These are phyloP conservation scores for Aspergillus japonicus DNA, from an alignment of 2,329 filamentous ascomycete genomes.

Conservation along the genomic window DNA sequence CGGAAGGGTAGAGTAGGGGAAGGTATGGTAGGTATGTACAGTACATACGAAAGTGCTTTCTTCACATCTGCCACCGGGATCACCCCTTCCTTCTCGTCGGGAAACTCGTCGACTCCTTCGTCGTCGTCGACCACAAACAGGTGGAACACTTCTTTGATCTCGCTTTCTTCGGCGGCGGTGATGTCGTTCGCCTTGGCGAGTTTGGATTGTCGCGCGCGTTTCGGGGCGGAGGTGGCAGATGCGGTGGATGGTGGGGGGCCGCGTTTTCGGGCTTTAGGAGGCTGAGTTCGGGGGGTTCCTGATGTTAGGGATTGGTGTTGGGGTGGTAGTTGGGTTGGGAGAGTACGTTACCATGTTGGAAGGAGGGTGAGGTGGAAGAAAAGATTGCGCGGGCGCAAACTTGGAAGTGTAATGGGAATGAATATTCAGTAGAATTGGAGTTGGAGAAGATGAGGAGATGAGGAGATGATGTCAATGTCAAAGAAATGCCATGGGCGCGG, in stretches of 20 bases:
- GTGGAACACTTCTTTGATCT: slow-evolving; percentile 86
- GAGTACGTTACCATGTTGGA: slow-evolving; percentile 21
- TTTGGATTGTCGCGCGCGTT: slow-evolving; percentile 67
- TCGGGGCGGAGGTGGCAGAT: slow-evolving; percentile 30
- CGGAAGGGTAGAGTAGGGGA: too few species aligned
- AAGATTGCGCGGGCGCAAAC: too few species aligned
- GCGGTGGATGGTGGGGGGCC: slow-evolving; percentile 22
- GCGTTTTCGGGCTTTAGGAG: slow-evolving; percentile 35
- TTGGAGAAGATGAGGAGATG: neutral
- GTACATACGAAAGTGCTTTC: slow-evolving; percentile 67
- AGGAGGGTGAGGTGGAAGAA: slow-evolving; percentile 6
- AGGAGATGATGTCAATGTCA: neutral
- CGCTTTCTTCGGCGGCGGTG: slow-evolving; percentile 76
- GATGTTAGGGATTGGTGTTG: neutral
- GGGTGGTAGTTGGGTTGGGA: neutral
- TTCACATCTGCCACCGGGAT: slow-evolving; percentile 67
- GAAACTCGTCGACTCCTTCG: slow-evolving; percentile 55
- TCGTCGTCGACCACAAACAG: slow-evolving; percentile 61
- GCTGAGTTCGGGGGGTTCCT: slow-evolving; percentile 21
- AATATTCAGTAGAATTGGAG: too few species aligned
- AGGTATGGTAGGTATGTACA: neutral
- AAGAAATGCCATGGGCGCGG: too few species aligned
- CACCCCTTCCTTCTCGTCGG: slow-evolving; percentile 70
- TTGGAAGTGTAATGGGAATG: too few species aligned
- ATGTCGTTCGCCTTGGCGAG: slow-evolving; percentile 91